phyloP scores from a whole-genome alignment of 1,284 basidiomycete genomes.

The Trichosporon sp. region DNA sequence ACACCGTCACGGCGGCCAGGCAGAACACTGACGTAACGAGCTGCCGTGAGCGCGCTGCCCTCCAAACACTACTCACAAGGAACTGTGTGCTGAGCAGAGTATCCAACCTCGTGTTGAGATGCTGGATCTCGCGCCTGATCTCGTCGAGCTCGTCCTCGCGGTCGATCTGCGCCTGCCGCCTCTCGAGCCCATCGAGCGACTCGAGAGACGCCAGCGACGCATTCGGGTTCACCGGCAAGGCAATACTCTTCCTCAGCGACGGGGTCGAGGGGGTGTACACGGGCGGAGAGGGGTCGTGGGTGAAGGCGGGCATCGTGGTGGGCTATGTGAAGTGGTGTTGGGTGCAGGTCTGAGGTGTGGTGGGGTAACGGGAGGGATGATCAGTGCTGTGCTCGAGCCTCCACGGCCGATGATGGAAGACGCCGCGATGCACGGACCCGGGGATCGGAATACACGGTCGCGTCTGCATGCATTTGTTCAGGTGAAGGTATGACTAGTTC shows the following conservation, averaged over 20 bases:
- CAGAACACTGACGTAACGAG: slow-evolving; percentile 1
- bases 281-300: slow-evolving; percentile 9
- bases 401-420: neutral
- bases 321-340: neutral
- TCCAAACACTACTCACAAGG: neutral
- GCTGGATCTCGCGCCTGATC: neutral
- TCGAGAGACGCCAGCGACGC: neutral
- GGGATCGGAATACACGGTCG: slow-evolving; percentile 5
- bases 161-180: slow-evolving; percentile 1
- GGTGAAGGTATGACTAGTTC: neutral
- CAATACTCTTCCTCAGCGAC: neutral
- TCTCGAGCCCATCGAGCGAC: neutral
- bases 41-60: neutral
- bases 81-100: neutral
- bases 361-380: neutral
- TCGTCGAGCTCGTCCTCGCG: slow-evolving; percentile 4
- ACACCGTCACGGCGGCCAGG: neutral
- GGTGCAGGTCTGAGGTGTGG: neutral
- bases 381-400: neutral
- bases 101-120: neutral
- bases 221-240: neutral
- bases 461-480: neutral
- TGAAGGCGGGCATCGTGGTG: neutral
- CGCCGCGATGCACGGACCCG: neutral
- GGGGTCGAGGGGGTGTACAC: neutral